Percentiles rank a stretch among this genome's conserved stretches.
These are phyloP conservation scores for Penicillium crystallinum DNA, from an alignment of 495 filamentous ascomycete genomes.

Conservation along the genomic window DNA sequence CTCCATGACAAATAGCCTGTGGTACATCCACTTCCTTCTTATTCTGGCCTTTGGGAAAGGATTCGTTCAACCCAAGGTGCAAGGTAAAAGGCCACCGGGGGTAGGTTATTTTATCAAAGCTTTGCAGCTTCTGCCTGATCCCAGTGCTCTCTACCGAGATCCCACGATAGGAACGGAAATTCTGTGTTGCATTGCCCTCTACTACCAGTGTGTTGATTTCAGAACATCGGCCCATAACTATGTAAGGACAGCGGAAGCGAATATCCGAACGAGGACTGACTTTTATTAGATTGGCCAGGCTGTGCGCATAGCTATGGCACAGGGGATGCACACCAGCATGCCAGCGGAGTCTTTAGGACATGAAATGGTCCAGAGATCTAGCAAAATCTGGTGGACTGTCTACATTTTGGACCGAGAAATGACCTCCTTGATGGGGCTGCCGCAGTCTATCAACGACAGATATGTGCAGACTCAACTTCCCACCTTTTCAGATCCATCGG, in stretches of 20 bases:
- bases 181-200: conserved; percentile 40
- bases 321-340: conserved; percentile 44
- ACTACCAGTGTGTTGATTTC: conserved; percentile 37
- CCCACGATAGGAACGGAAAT: conserved; percentile 36
- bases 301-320: conserved; percentile 36
- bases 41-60: conserved; percentile 43
- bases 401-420: conserved; percentile 43
- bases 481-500: conserved; percentile 25
- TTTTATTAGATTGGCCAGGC: conserved; percentile 39
- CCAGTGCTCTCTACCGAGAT: conserved; percentile 28
- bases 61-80: conserved; percentile 33
- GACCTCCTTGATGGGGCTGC: conserved; percentile 42
- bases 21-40: conserved; percentile 44
- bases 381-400: conserved; percentile 44
- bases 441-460: conserved; percentile 34
- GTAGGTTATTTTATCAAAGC: conserved; percentile 37
- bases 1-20: conserved; percentile 23
- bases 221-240: conserved; percentile 34
- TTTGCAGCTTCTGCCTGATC: conserved; percentile 35
- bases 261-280: neutral
- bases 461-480: conserved; percentile 35
- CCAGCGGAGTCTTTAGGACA: conserved; percentile 30
- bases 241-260: conserved; percentile 15
- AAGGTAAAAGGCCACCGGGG: conserved; percentile 29
- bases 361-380: conserved; percentile 30